Conservation (phyloP, 2,329 filamentous ascomycete genomes). For the Colletotrichum gloeosporioides region DNA sequence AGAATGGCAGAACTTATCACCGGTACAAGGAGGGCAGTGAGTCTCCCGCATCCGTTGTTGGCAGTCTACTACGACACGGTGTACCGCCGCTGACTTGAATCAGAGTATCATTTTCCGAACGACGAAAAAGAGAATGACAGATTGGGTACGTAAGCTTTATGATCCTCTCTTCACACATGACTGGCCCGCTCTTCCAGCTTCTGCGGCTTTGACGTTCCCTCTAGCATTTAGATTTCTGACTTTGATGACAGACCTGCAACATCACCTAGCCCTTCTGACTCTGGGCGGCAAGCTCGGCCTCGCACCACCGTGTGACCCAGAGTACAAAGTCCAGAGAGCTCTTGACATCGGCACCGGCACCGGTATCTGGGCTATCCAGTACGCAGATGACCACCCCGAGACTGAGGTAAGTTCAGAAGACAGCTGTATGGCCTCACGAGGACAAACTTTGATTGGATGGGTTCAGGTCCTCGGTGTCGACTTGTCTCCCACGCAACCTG, state of each 20-base stretch:
- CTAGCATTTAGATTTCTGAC: not conserved
- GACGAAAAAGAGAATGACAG: constrained; percentile 18
- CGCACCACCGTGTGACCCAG: constrained; percentile 1
- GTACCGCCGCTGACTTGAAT: not conserved
- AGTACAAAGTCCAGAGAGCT: constrained; percentile 24
- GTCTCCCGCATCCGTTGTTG: not conserved
- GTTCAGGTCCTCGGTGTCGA: not conserved
- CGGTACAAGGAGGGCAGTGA: constrained; percentile 25
- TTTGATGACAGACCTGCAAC: constrained; percentile 35
- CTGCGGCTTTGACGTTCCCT: accelerated
- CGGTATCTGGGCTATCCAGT: constrained; percentile 41
- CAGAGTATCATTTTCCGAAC: constrained; percentile 19
- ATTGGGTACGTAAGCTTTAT: not conserved
- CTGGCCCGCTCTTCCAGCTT: not conserved
- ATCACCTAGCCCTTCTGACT: constrained; percentile 37
- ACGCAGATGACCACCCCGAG: constrained; percentile 36
- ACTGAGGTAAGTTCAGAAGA: constrained; percentile 25
- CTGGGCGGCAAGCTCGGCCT: constrained; percentile 33
- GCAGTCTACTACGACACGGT: no score
- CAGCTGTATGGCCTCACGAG: constrained; percentile 33
- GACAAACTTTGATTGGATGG: not conserved
- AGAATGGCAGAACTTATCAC: constrained; percentile 11
- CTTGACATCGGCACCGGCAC: constrained; percentile 32
- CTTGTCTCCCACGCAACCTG: not conserved
- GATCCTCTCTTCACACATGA: accelerated